Evolutionary conservation across 352 stramenopile genomes (phyloP).

Genomic region (Phytophthora kernoviae): DNA sequence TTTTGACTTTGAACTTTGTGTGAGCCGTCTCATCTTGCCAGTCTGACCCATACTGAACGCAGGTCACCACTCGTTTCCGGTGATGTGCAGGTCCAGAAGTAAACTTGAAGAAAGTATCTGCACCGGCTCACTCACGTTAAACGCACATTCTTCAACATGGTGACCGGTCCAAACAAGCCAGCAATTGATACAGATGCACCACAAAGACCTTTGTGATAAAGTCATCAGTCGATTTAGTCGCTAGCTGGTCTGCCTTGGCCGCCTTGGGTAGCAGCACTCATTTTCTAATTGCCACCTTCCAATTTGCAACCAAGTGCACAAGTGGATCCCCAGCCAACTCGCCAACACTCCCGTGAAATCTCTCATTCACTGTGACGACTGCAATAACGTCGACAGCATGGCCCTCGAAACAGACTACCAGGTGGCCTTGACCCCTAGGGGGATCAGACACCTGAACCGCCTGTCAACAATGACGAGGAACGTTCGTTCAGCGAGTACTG

Average conservation of each 20-base stretch:
- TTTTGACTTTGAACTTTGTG: neutral
- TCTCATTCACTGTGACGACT: neutral
- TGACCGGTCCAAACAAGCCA: constrained; percentile 6
- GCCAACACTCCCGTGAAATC: constrained; percentile 1
- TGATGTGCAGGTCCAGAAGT: neutral
- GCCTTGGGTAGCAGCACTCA: neutral
- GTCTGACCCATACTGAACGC: constrained; percentile 16
- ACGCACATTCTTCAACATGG: constrained; percentile 15
- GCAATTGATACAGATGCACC: no score
- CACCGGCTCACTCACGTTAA: constrained; percentile 10
- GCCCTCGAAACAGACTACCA: constrained; percentile 32
- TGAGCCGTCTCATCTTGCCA: constrained; percentile 14
- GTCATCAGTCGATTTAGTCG: neutral
- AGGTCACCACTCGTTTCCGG: constrained; percentile 4
- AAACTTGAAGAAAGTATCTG: neutral
- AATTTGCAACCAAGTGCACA: constrained; percentile 16
- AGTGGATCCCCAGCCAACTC: constrained; percentile 1
- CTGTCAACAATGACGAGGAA: constrained; percentile 25
- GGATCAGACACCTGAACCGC: constrained; percentile 24
- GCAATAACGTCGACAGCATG: constrained; percentile 11
- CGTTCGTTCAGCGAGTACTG: constrained; percentile 44
- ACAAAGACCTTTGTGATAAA: no score
- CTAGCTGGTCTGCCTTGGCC: neutral
- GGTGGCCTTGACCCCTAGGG: constrained; percentile 31
- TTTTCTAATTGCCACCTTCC: constrained; percentile 5